phyloP scores from a whole-genome alignment of 352 stramenopile species.

The Globisporangium rhizosaccharum region DNA sequence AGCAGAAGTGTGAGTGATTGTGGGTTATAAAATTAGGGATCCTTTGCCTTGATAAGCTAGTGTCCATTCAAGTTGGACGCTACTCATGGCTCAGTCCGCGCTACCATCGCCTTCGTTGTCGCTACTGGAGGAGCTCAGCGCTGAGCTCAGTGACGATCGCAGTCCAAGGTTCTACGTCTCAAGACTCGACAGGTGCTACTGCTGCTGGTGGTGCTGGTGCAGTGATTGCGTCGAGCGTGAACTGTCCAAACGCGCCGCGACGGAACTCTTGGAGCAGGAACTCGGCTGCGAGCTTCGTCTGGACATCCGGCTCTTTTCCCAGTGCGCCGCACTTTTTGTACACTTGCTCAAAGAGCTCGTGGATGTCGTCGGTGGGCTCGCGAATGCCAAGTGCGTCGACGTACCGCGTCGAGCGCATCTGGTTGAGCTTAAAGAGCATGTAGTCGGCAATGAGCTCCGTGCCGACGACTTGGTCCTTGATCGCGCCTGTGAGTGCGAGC shows the following conservation, averaged over 20 bases:
- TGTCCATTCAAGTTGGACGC: too few species aligned
- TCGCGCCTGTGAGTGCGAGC: constrained; percentile 77
- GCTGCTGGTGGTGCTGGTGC: background rate
- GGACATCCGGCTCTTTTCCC: constrained; percentile 75
- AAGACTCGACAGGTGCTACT: background rate
- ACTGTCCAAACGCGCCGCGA: constrained; percentile 70
- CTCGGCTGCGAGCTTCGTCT: constrained; percentile 56
- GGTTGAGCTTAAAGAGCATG: constrained; percentile 86
- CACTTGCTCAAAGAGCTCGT: constrained; percentile 54
- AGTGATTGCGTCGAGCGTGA: constrained; percentile 66
- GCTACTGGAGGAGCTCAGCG: constrained; percentile 42
- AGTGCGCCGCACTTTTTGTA: constrained; percentile 66
- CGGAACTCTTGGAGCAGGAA: constrained; percentile 76
- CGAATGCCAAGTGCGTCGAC: constrained; percentile 63
- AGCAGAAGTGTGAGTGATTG: too few species aligned
- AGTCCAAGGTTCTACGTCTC: background rate
- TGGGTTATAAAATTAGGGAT: too few species aligned
- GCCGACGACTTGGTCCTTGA: constrained; percentile 85
- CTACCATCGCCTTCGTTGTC: constrained; percentile 23
- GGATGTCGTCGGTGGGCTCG: constrained; percentile 70
- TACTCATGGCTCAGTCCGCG: too few species aligned
- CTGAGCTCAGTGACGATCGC: constrained; percentile 24
- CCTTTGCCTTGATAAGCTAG: too few species aligned
- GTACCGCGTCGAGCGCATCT: constrained; percentile 72
- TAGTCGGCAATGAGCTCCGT: constrained; percentile 86